Evolutionary conservation across 169 alveolate species (phyloP), one percentile per base, ranked within the genome.

Genomic region (Eimeria sp.): DNA sequence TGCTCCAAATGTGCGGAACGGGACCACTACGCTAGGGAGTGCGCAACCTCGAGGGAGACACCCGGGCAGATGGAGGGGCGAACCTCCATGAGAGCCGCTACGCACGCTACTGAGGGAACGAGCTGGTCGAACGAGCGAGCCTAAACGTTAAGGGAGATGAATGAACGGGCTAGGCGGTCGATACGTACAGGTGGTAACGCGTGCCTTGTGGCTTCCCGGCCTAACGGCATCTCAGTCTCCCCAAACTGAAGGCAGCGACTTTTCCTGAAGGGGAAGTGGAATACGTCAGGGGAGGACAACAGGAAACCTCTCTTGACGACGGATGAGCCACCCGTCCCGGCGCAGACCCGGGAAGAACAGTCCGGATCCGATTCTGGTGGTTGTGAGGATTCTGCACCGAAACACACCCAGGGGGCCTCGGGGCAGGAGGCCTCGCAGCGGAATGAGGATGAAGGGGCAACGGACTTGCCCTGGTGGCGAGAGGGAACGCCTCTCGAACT

Each of bases 21-120:
- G 87, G 87, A 20, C 11, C 87, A 52, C 87, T 52, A 77, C 87
- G 87, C 66, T 11, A 52, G 66, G 25, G 87, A 30, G 64, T 77
- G 62, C 40, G 54, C 87, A 77, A 46, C 6, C 87, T 0, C n/a
- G 64, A 27, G 37, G 54, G 62, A n/a, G 43, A 40, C 8, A 1
- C 58, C 23, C 52, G 43, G 23, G 13, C 62, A 2, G 62, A 8
- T 3, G 49, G 85, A 46, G 27, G 30, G 60, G 62, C 4, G 62
- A 37, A 10, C 23, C 58, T 46, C 52, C 85, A 40, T 37, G 33
- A 23, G 23, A 37, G 58, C 85, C 20, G 30, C 52, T 56, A 13
- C 52, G 85, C 54, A 14, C 37, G n/a, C 27, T 10, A 4, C 62
- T 27, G 33, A n/a, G n/a, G n/a, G 49, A 43, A 40, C 43, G 43